Evolutionary conservation across 75 land plant genomes (phyloP), one percentile per base, ranked within the genome.

Genomic region (Sequoiadendron giganteum): DNA sequence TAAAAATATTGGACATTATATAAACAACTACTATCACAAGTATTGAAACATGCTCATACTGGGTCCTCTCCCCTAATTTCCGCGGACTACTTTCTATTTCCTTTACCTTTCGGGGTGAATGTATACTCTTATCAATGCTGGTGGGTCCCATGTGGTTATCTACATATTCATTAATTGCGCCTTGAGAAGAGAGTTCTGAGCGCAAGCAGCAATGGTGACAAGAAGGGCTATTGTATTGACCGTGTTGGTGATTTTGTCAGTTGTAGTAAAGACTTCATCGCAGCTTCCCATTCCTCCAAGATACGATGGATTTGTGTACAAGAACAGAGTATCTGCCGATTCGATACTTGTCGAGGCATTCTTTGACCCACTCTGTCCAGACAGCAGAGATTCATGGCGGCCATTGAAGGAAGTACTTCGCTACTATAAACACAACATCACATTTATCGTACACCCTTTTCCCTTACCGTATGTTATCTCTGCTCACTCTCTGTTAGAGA

Each of bases 331-430:
- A 18, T 47, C 39, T 19, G 40, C 81, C 25, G 91, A 89, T 18
- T 75, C 94, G 13, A 87, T 98, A 52, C 19, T 94, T 21, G 89
- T 97, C 88, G 99, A 98, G 90, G 98, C 96, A 34, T 98, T 98
- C 93, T 89, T 95, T 52, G 99, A 98, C 86, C 98, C 99, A 1
- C 89, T 98, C 36, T 98, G 99, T 90, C 94, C 94, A 81, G 97
- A 98, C 77, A 97, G 96, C 90, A 90, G 95, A 42, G 94, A 94
- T 52, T 85, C 95, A 15, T 98, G 99, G 99, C 96, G 97, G 34
- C 90, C 90, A 25, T 89, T 98, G 58, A 98, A 96, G 90, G 88
- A 92, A 54, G 95, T 92, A 5, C 85, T 95, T 36, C 73, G 89
- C 1, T 47, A 88, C 86, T 98, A 94, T 85, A 89, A 89, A 87